Base-by-base conservation (phyloP, 768 basidiomycete species). In the Peribolospora baueri region DNA sequence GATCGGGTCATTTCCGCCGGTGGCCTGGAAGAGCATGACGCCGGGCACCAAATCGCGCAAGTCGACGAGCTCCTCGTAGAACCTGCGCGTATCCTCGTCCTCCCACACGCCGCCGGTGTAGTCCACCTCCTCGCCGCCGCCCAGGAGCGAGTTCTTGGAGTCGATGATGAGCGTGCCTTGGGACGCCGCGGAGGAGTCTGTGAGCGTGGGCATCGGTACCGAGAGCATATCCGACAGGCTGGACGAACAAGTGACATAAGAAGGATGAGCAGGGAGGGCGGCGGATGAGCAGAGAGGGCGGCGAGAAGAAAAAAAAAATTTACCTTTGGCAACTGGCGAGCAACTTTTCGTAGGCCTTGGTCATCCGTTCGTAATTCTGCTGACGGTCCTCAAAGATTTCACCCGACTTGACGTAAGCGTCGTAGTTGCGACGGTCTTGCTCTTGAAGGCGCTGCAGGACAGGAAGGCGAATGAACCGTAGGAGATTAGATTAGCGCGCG, bases 371-470 rank as follows among this genome's bases (percentile, higher is more conserved):
- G 65, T 98, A 98, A 7, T 84, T 87, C 67, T 97, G 90, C 66
- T 97, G 91, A 42, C 93, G 78, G 66, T 98, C 93, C 65, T 98
- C 93, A 61, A 98, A 98, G 59, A 98, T 95, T 68, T 98, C 91
- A 38, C 93, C 93, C 3, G 90, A 95, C 41, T 90, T 85, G 61
- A 98, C 97, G 65, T 98, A 98, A 56, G 93, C 93, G 71, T 98
- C 93, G 65, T 97, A 91, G 63, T 98, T 98, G 52, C 82, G 75
- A 59, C 81, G 80, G 67, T 97, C 93, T 69, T 93, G 90, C 60
- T 93, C 87, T 79, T 95, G 87, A 49, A 98, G 73, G 50, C 82
- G 80, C 91, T 97, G 63, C 39, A 52, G 52, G 39, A 51, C 13
- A 39, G 53, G 55, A 57, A 57, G 7, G 25, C 36, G 46, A 46